phyloP scores from a whole-genome alignment of 2,329 filamentous ascomycete genomes.

The Fusarium sterilihyphosum region DNA sequence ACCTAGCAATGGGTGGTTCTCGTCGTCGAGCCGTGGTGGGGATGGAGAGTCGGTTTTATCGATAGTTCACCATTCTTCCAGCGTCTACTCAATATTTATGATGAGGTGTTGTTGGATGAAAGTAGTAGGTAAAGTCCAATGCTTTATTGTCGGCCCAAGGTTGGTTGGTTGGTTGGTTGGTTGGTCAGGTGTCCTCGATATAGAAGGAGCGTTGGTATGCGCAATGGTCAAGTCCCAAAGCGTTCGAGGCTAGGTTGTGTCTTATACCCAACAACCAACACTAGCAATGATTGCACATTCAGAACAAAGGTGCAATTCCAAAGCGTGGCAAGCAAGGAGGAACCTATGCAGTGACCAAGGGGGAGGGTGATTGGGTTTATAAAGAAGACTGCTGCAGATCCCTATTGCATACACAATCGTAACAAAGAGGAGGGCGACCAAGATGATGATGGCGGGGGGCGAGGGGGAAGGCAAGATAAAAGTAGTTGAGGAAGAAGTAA shows the following conservation, averaged over 20 bases:
- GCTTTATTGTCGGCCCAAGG: neutral
- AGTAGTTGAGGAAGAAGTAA: conserved; percentile 9
- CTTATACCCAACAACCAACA: neutral
- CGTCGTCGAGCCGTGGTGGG: conserved; percentile 5
- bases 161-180: no score
- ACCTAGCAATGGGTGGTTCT: neutral
- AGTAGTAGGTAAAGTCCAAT: neutral
- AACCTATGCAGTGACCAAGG: neutral
- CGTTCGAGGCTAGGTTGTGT: neutral
- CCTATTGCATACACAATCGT: conserved; percentile 2
- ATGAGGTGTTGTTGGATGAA: neutral
- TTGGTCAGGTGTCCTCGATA: neutral
- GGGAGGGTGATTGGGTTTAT: neutral
- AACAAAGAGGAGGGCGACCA: conserved; percentile 17
- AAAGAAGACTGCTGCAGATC: conserved; percentile 14
- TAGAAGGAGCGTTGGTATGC: conserved; percentile 21
- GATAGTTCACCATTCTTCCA: conserved; percentile 23
- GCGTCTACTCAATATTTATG: neutral
- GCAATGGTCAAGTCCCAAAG: neutral
- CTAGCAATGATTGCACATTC: neutral
- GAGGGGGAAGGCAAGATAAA: conserved; percentile 29
- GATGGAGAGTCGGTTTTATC: conserved; percentile 1
- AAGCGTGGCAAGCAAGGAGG: neutral
- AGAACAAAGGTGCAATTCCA: neutral
- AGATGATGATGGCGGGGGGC: conserved; percentile 18